Evolutionary conservation across 148 eudicot genomes (phyloP).

Genomic region (Amaranthus palmeri): DNA sequence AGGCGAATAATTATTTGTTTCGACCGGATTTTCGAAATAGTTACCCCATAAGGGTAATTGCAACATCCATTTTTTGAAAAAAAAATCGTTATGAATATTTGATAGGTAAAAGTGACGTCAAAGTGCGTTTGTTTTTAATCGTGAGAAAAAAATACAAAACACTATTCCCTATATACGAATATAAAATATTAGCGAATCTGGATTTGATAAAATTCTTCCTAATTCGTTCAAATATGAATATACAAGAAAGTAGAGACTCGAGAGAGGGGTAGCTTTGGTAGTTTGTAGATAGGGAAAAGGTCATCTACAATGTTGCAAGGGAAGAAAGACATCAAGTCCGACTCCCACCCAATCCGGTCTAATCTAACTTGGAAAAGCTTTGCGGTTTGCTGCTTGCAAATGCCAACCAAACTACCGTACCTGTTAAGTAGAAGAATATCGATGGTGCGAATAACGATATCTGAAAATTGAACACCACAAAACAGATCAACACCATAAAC

Average conservation of each 20-base stretch:
- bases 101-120: no score
- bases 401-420: constrained; percentile 82
- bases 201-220: background rate
- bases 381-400: constrained; percentile 97
- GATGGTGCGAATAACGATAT: constrained; percentile 82
- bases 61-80: no score
- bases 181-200: no score
- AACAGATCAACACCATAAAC: background rate
- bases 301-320: constrained; percentile 4
- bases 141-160: no score
- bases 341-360: background rate
- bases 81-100: no score
- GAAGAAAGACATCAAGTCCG: background rate
- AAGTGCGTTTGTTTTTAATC: no score
- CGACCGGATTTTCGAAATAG: no score
- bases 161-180: no score
- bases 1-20: no score
- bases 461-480: constrained; percentile 26
- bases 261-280: background rate
- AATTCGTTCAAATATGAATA: constrained; percentile 1
- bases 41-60: no score
- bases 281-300: background rate
- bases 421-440: constrained; percentile 96
- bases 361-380: constrained; percentile 40
- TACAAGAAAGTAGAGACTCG: background rate